Evolutionary conservation across 169 alveolate species (phyloP).

Genomic region (Neospora caninum): DNA sequence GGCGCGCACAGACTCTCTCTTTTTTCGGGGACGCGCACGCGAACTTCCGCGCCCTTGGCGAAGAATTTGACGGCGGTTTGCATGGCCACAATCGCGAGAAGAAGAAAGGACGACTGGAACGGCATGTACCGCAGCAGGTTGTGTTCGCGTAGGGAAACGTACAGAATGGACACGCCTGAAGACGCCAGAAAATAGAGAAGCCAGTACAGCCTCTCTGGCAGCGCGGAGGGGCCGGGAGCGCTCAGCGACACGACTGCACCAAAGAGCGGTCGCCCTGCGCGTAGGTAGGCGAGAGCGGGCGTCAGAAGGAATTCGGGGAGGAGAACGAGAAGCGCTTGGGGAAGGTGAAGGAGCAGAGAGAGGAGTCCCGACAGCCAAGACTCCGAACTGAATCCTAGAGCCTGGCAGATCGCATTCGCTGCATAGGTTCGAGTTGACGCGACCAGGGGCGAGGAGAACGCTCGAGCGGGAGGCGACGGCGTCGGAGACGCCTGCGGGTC

Average conservation of each 20-base stretch:
- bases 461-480: neutral
- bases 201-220: neutral
- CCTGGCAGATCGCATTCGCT: neutral
- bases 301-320: neutral
- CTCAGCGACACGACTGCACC: neutral
- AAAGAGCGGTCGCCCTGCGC: neutral
- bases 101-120: neutral
- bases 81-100: neutral
- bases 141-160: neutral
- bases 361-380: neutral
- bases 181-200: neutral
- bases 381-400: neutral
- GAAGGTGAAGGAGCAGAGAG: neutral
- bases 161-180: neutral
- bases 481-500: neutral
- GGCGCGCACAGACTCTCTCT: neutral
- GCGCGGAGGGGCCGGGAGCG: neutral
- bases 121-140: conserved; percentile 14
- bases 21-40: neutral
- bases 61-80: neutral
- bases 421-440: neutral
- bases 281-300: neutral
- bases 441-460: neutral
- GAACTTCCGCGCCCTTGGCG: neutral
- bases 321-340: neutral